Evolutionary conservation across 331 rosid genomes (phyloP), one percentile per base, ranked within the genome.

Genomic region (Acacia concinna): DNA sequence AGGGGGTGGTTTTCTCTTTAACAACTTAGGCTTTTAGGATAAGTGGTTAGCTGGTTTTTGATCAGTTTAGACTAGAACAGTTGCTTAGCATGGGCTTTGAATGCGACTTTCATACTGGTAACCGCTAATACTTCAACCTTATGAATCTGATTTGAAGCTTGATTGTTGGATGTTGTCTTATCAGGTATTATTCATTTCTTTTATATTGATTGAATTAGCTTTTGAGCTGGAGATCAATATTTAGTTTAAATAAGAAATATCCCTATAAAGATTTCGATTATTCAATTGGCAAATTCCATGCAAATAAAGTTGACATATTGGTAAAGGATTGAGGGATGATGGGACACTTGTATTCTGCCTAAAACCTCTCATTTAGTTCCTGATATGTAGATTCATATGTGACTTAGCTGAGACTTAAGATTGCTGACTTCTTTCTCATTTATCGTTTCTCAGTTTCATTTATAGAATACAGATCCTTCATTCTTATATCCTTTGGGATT

Each of bases 341-440:
- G 46, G 11, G 31, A 41, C 32, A 14, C 71, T 75, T 41, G 34
- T 57, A 38, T 40, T 32, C 57, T 75, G 30, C 40, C 34, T 8
- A 35, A 25, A 56, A 41, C 41, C 63, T 18, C 34, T 27, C 21
- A n/a, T 63, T 46, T 34, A 74, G 25, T 75, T 46, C 21, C 44
- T 65, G 52, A 56, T 78, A 37, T 52, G 27, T 11, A 18, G 46
- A 78, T 68, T 27, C 23, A 52, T 23, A 28, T 30, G 9, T 66
- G 51, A 37, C 30, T 25, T 14, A 23, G 56, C 31, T 56, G 63
- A 21, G 6, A 7, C 14, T 23, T 49, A 13, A 47, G 34, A 35
- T 12, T 66, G 21, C 5, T 27, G 67, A 28, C 51, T 68, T 67
- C 73, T 27, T 56, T 67, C 56, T 75, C 79, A 41, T 74, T 34